Evolutionary conservation across 371 early-diverging fungal species (phyloP).

Genomic region (Mucor velutinosus): DNA sequence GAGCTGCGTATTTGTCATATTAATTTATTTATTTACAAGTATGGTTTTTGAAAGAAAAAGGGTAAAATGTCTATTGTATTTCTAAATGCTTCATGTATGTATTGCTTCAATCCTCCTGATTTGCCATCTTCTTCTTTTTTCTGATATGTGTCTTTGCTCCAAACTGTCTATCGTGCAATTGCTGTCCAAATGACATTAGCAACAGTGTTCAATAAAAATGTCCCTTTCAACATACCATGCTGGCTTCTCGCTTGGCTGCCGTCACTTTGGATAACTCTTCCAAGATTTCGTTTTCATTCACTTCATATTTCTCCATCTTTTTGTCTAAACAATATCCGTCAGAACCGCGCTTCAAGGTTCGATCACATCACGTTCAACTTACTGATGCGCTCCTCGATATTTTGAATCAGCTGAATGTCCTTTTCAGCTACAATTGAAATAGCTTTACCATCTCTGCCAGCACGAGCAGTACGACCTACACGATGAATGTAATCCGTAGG

Average conservation of each 20-base stretch:
- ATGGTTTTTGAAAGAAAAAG: not conserved
- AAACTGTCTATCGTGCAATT: slow-evolving; percentile 72
- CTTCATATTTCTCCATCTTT: slow-evolving; percentile 75
- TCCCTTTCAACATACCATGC: slow-evolving; percentile 60
- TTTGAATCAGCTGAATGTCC: slow-evolving; percentile 86
- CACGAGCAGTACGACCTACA: slow-evolving; percentile 99
- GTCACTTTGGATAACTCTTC: slow-evolving; percentile 83
- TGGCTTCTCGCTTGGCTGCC: slow-evolving; percentile 88
- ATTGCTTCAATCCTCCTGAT: not conserved
- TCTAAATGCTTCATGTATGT: not conserved
- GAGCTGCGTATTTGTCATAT: slow-evolving; percentile 9
- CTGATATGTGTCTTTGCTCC: slow-evolving; percentile 69
- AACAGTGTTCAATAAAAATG: not conserved
- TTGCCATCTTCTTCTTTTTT: slow-evolving; percentile 55
- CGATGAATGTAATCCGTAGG: slow-evolving; percentile 98
- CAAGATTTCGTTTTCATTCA: slow-evolving; percentile 80
- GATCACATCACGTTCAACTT: slow-evolving; percentile 18
- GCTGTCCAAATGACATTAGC: slow-evolving; percentile 26
- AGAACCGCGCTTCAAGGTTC: not conserved
- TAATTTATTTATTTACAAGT: slow-evolving; percentile 22
- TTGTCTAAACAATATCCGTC: slow-evolving; percentile 51
- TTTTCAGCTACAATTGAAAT: slow-evolving; percentile 92
- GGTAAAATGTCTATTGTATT: slow-evolving; percentile 2
- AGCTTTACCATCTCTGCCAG: slow-evolving; percentile 90
- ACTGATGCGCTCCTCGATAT: slow-evolving; percentile 84